phyloP scores from a whole-genome alignment of 164 flowering plant species.

The Tetracentron sinense region DNA sequence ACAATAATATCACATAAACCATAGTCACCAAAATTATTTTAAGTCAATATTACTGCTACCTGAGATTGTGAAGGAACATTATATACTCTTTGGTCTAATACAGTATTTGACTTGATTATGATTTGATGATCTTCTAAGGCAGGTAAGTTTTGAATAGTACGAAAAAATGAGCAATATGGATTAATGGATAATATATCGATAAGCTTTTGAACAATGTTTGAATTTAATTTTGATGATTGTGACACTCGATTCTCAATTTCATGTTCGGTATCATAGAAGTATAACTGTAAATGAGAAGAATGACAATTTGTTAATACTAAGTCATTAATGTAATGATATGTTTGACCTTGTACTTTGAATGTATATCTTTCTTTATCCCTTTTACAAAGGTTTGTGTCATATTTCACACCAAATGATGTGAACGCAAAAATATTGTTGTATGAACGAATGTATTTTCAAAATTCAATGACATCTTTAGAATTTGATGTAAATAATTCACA shows the following conservation, averaged over 20 bases:
- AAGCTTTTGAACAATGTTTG: not conserved
- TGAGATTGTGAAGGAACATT: not conserved
- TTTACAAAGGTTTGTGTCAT: no score
- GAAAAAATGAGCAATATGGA: not conserved
- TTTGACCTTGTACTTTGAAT: no score
- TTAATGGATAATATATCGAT: not conserved
- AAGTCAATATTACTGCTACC: not conserved
- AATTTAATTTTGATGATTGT: not conserved
- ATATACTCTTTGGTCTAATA: not conserved
- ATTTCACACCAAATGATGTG: no score
- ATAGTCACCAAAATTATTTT: not conserved
- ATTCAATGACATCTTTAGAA: no score
- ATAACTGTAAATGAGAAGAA: no score
- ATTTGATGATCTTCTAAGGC: not conserved
- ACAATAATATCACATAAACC: not conserved
- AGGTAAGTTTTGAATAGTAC: not conserved
- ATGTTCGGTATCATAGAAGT: slow-evolving; percentile 5
- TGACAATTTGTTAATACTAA: no score
- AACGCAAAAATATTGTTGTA: no score
- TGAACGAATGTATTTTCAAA: no score
- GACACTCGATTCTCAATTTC: not conserved
- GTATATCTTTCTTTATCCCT: no score
- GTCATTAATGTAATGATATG: no score
- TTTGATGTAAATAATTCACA: no score
- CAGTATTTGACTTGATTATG: not conserved